A percentile compares a stretch with the other conserved stretches of the same genome.
phyloP scores from a whole-genome alignment of 179 eudicot species.

The Patellifolia procumbens region DNA sequence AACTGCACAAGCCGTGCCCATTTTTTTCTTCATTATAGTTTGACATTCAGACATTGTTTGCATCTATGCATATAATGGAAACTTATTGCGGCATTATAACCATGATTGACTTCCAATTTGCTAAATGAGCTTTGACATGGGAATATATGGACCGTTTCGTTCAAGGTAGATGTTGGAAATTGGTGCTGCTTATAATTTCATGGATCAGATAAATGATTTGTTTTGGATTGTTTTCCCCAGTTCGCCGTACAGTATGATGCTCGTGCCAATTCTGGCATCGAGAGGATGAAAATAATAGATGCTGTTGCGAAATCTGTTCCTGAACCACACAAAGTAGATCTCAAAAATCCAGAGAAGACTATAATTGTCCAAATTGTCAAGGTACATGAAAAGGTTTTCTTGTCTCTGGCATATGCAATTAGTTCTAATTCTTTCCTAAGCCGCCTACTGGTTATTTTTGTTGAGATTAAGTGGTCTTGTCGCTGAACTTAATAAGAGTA shows the following conservation, averaged over 20 bases:
- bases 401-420: background rate
- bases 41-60: background rate
- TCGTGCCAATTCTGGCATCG: slow-evolving; percentile 94
- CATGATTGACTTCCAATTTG: background rate
- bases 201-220: slow-evolving; percentile 9
- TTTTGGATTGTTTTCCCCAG: slow-evolving; percentile 36
- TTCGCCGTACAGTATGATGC: slow-evolving; percentile 92
- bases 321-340: slow-evolving; percentile 87
- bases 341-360: slow-evolving; percentile 74
- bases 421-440: background rate
- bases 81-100: background rate
- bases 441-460: background rate
- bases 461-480: background rate
- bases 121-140: background rate
- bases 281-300: slow-evolving; percentile 81
- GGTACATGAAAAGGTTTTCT: slow-evolving; percentile 38
- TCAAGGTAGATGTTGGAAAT: background rate
- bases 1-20: background rate
- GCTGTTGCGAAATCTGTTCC: slow-evolving; percentile 93
- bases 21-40: background rate
- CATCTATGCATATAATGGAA: background rate
- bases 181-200: background rate
- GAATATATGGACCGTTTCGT: background rate
- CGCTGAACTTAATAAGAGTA: too few relatives aligned
- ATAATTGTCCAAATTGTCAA: slow-evolving; percentile 85